Base-by-base conservation (phyloP, 1,284 basidiomycete species). In the Testicularia cyperi region DNA sequence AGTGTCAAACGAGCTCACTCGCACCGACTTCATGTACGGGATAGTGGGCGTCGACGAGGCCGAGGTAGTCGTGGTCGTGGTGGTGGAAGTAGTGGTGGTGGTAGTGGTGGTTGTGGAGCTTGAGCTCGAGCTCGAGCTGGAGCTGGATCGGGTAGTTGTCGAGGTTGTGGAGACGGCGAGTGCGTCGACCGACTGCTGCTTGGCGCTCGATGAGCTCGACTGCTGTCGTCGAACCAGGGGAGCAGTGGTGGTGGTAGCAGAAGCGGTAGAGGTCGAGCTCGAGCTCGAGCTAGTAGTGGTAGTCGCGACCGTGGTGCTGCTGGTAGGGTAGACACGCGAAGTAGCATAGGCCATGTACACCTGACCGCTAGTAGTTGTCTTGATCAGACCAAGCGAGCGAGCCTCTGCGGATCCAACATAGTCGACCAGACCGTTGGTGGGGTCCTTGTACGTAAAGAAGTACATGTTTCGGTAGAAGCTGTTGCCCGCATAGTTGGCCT, bases 401-500 rank as follows among this genome's bases (percentile, higher is more conserved):
- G 64, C 64, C 23, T 57, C 51, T 16, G 14, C 19, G 4, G 31
- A 28, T 9, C 52, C 51, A 12, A 63, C 13, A 21, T 52, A 66
- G 21, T 67, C 40, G 13, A 72, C 67, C 13, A 46, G n/a, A 16
- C 67, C 67, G 18, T 65, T 37, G 3, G 64, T 69, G 2, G 69
- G 69, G 23, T 72, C 69, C 8, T 32, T 30, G 31, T 25, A 56
- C n/a, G 56, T 55, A 51, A 62, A 72, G 40, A 63, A 72, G 55
- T 54, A 63, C 41, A 60, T 60, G 42, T 65, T 52, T 25, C 65
- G n/a, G 45, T 57, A 68, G 31, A 72, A 69, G 43, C 56, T 56
- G n/a, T 33, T n/a, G 6, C 57, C 64, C 10, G 44, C 13, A 35
- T 62, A 62, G 43, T 56, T 45, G 32, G 41, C 47, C 44, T 53